Evolutionary conservation across 768 basidiomycete genomes (phyloP), one percentile per base, ranked within the genome.

Genomic region (Aureoboletus auriporus): DNA sequence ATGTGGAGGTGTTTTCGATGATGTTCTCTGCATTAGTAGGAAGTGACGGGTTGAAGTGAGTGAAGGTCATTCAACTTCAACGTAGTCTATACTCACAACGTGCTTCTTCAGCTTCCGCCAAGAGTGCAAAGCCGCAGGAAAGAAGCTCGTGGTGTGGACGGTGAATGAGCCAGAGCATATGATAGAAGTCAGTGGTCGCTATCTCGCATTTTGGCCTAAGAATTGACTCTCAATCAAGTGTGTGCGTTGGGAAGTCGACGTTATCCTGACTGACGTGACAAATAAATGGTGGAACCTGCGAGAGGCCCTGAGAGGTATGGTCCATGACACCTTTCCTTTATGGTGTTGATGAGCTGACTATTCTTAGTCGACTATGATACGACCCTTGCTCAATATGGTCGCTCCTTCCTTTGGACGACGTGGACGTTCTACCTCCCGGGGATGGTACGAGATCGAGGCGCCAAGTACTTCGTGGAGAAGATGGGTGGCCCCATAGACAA

Each of bases 111-210:
- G 94, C 72, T 97, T 99, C 73, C 73, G 84, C 47, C 68, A 73
- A 39, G 87, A 93, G 56, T 93, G 91, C 71, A 83, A 83, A 63
- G 72, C 63, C 13, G 82, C 82, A 1, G 86, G 86, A 16, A 96
- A 96, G 77, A 76, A 77, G 56, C 57, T 98, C 47, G 86, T 94
- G 79, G 91, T 93, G 3, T 97, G 94, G 96, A 99, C 96, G 0
- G 95, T 98, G 26, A 99, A 99, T 61, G 77, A 84, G 39, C 83
- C 83, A 9, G 82, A 81, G 46, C 83, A 93, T 61, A 92, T 93
- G 90, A 87, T 90, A 78, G 89, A 93, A 82, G 89, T 84, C 27
- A 37, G 80, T 66, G 6, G 26, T 44, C 41, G 26, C 26, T 29
- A 20, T 39, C 26, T 46, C 17, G 8, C 42, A 8, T 11, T 23